Base-by-base conservation (phyloP, 106 monocot genomes). In the Narthecium ossifragum region DNA sequence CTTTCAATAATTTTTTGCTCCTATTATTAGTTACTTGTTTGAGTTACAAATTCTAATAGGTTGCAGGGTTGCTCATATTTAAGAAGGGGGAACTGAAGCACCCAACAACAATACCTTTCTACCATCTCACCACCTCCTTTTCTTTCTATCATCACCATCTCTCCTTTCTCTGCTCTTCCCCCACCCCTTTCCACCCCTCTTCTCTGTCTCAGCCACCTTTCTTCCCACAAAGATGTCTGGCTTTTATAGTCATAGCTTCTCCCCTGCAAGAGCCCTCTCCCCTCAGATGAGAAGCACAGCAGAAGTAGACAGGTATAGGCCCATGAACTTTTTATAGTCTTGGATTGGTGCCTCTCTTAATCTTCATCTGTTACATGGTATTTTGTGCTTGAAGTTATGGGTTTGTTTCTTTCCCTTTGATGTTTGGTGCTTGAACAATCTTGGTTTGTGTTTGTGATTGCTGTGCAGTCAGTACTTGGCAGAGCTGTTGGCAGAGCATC, bases 401-500 rank as follows among this genome's bases (percentile, higher is more conserved):
- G 53, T 50, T 60, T 48, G 36, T 36, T 26, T 66, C 23, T 53
- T 46, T 63, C 25, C 24, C 57, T 21, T 55, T 34, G 53, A 27
- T 30, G 39, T 67, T 50, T 46, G 37, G 9, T 58, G 2, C 10
- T 64, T 25, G 34, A 54, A 46, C 29, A 38, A 53, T 72, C 34
- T 31, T 58, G 53, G 31, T 62, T 60, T 58, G 33, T 59, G 47
- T 59, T 15, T 57, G 58, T 41, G 55, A n/a, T 54, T 69, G 29
- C 8, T 58, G 24, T 73, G 30, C 57, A 90, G 94, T 75, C 85
- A 94, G 70, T 94, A 94, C 83, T 78, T 94, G 83, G 73, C 83
- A 53, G 90, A 94, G 77, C 63, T 94, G 64, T 68, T 94, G 52
- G 75, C 80, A 48, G 94, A 94, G 78, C 85, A 83, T 65, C 90